Evolutionary conservation across 1,284 basidiomycete species (phyloP), one percentile per base, ranked within the genome.

Genomic region (Ceratobasidium sp.): DNA sequence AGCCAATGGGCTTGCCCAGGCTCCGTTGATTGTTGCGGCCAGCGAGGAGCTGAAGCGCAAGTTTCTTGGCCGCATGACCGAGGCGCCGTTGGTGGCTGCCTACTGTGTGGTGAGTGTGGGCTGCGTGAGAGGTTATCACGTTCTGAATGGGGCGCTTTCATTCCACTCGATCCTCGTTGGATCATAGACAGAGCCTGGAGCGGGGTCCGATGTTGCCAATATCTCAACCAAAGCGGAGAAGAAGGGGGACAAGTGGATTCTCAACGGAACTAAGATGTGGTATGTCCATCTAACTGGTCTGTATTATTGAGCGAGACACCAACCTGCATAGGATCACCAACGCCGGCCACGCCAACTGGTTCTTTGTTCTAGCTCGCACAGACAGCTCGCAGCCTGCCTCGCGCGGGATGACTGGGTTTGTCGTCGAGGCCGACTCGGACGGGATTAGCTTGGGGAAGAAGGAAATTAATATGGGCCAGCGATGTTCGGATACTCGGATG

Each of bases 391-490:
- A 83, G 7, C 82, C 84, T 37, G 80, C 83, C 2, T 82, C 81
- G 78, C 85, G 84, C 77, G 81, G 84, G 11, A 85, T 88, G 83
- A 85, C 84, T 0, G 86, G 86, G 1, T 88, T 88, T 76, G 84
- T 87, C 29, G 86, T 87, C 34, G 86, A 88, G 59, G 86, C 82
- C 19, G 83, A 86, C 76, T 79, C 83, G 0, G 80, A 81, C 0
- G 86, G 86, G 5, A 83, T 88, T 74, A 78, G 77, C 9, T 74
- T 83, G 27, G 85, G 84, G 62, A 85, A 84, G 79, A 87, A 87
- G 81, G 84, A 87, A 78, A 84, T 88, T 78, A 88, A 88, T 80
- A 87, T 88, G 86, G 86, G 86, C 79, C 86, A 88, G 79, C 82
- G 86, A 8, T 86, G 85, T 77, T 86, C 85, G 0, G 86, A 87